phyloP scores from a whole-genome alignment of 1,284 basidiomycete genomes.

The Sanghuangporus sanghuang region DNA sequence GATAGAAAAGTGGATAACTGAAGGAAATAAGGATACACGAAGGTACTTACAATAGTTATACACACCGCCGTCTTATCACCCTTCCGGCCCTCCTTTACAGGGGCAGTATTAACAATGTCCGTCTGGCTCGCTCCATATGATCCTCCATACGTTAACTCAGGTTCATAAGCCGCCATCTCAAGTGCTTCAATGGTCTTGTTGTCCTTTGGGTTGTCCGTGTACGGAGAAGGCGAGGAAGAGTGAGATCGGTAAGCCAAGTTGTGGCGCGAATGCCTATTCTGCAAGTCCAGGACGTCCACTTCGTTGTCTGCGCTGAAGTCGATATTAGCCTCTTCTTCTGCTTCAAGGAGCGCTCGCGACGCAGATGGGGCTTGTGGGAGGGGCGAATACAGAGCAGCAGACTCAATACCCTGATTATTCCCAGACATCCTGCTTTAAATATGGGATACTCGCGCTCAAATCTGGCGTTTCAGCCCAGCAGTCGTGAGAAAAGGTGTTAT shows the following conservation, averaged over 20 bases:
- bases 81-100: constrained; percentile 14
- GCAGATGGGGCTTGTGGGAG: constrained; percentile 4
- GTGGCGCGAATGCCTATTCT: constrained; percentile 5
- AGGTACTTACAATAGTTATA: constrained; percentile 11
- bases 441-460: not conserved
- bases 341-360: not conserved
- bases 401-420: not conserved
- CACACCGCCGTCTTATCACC: constrained; percentile 8
- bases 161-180: constrained; percentile 9
- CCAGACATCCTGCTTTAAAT: not conserved
- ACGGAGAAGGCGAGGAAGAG: not conserved
- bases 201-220: not conserved
- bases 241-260: constrained; percentile 1
- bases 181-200: not conserved
- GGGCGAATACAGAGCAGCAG: not conserved
- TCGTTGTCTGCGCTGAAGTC: not conserved
- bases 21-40: not conserved
- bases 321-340: not conserved
- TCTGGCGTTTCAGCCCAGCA: not conserved
- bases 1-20: not conserved
- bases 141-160: not conserved
- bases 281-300: not conserved
- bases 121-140: not conserved
- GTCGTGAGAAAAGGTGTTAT: not conserved
- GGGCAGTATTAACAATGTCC: not conserved